These are phyloP conservation scores for Panaeolus cyanescens DNA, from an alignment of 768 basidiomycete genomes.

Conservation along the genomic window DNA sequence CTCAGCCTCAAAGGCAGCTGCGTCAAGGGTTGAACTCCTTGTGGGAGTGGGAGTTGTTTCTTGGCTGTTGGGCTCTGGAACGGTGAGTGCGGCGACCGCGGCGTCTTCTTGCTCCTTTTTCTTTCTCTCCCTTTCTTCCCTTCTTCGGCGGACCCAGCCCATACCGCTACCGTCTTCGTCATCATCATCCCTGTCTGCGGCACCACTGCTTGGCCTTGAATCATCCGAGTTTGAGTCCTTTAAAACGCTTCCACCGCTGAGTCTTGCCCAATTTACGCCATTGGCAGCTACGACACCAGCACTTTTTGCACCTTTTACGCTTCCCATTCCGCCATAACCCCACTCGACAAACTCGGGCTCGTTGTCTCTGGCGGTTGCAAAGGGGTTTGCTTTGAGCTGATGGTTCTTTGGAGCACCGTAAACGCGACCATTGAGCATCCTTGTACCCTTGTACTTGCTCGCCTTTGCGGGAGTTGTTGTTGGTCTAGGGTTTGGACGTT, in stretches of 20 bases:
- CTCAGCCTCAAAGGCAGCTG: neutral
- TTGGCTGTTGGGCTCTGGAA: neutral
- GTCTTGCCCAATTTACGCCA: constrained; percentile 33
- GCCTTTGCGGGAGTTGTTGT: constrained; percentile 10
- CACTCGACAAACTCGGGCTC: constrained; percentile 91
- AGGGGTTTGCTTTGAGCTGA: constrained; percentile 48
- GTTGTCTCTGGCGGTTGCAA: constrained; percentile 62
- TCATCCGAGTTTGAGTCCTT: constrained; percentile 5
- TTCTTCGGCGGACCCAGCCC: constrained; percentile 74
- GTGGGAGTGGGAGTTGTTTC: neutral
- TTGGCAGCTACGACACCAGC: constrained; percentile 31
- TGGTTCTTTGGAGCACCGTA: constrained; percentile 57
- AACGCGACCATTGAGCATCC: constrained; percentile 85
- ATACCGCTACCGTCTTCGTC: constrained; percentile 86
- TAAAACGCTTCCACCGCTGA: constrained; percentile 29
- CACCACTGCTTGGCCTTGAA: constrained; percentile 5
- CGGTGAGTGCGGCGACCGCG: constrained; percentile 18
- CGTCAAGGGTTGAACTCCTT: neutral
- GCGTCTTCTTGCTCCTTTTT: constrained; percentile 39
- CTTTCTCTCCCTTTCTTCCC: constrained; percentile 58
- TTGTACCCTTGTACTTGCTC: constrained; percentile 41
- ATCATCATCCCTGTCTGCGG: constrained; percentile 38
- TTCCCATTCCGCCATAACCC: constrained; percentile 89
- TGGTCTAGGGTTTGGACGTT: constrained; percentile 18
- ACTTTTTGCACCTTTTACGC: constrained; percentile 42